phyloP scores from a whole-genome alignment of 768 basidiomycete genomes.

The Kondoa subrosea region DNA sequence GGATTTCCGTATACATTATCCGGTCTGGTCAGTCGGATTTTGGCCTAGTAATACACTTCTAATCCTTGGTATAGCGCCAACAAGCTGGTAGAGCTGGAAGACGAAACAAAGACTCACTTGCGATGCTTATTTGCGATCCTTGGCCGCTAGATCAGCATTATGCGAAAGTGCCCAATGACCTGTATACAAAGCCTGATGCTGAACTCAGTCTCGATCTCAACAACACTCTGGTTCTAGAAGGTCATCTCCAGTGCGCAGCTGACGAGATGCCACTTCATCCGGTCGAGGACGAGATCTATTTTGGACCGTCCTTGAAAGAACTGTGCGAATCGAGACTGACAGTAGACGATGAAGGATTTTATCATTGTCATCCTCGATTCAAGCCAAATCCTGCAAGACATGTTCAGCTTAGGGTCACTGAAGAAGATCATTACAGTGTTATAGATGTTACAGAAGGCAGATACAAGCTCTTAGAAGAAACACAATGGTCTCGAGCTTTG shows the following conservation, averaged over 20 bases:
- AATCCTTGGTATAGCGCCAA: constrained; percentile 44
- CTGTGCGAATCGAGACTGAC: constrained; percentile 48
- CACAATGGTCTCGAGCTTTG: constrained; percentile 63
- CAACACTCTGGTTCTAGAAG: constrained; percentile 58
- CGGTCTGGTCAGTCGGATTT: constrained; percentile 47
- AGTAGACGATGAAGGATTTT: constrained; percentile 71
- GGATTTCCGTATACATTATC: constrained; percentile 66
- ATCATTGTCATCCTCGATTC: constrained; percentile 61
- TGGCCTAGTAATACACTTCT: background rate
- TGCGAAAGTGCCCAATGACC: constrained; percentile 47
- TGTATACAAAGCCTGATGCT: constrained; percentile 46
- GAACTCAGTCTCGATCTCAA: constrained; percentile 56
- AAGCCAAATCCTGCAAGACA: constrained; percentile 57
- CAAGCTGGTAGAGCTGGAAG: constrained; percentile 78
- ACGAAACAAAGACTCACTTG: constrained; percentile 58
- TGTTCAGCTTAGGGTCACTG: constrained; percentile 56
- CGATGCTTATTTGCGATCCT: constrained; percentile 48
- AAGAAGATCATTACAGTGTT: constrained; percentile 62
- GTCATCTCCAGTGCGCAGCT: constrained; percentile 72
- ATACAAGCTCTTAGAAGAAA: constrained; percentile 51
- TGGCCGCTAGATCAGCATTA: constrained; percentile 62
- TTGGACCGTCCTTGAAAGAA: constrained; percentile 46
- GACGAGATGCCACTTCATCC: constrained; percentile 62
- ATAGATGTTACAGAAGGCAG: constrained; percentile 44
- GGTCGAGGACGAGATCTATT: constrained; percentile 49